Evolutionary conservation across 352 stramenopile species (phyloP), one percentile per base, ranked within the genome.

Genomic region (Globisporangium viniferum): DNA sequence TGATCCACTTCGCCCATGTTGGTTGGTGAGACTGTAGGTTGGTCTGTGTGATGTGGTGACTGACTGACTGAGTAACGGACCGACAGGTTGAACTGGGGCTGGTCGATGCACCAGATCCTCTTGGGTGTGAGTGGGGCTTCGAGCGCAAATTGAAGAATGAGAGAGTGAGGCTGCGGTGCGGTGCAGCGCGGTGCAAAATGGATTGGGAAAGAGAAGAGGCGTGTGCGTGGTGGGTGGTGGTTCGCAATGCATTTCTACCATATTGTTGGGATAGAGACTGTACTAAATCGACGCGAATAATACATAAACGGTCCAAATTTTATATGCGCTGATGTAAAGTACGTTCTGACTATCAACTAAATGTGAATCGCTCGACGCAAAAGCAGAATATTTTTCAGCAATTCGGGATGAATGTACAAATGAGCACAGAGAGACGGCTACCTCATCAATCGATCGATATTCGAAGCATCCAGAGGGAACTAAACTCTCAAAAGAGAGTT

Each of bases 1-100:
- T 81, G 68, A 66, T 82, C 61, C 51, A 78, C 64, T 48, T 75
- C 69, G 29, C 78, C 74, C 78, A 83, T 83, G 36, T n/a, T 57
- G 27, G 10, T 44, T 44, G 24, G 24, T 24, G 31, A 33, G 31
- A 33, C 35, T 9, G 2, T 22, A 41, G 27, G 5, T 0, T 33
- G 54, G 5, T 35, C 24, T 58, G 18, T 58, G 18, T 5, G 27
- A 24, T 22, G 10, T 58, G 29, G 9, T 41, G 29, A 22, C 15
- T 60, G 18, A 35, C 8, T 48, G 39, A 14, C 0, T 44, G 39
- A 48, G 15, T 8, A n/a, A n/a, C 41, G 5, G 41, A 48, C 5
- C 2, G 14, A 8, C 41, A 22, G 41, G 41, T 49, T 22, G 15
- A 3, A 49, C 2, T 22, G 41, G 5, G 41, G 41, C 15, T 33